Percentiles rank a stretch among this genome's conserved stretches.
These are phyloP conservation scores for Elsinoe batatas DNA, from an alignment of 2,329 filamentous ascomycete species.

Conservation along the genomic window DNA sequence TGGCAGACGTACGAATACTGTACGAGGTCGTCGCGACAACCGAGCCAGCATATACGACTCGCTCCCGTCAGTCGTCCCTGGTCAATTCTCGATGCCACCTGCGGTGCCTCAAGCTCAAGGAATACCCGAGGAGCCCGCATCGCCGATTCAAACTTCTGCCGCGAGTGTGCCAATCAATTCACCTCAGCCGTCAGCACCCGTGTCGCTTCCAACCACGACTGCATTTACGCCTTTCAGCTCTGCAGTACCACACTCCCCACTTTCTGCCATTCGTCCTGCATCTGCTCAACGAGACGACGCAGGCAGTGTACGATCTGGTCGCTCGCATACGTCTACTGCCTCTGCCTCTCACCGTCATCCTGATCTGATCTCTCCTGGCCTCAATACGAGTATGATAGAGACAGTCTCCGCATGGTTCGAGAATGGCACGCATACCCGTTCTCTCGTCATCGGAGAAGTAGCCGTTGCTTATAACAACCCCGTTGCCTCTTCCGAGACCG, in stretches of 20 bases:
- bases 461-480: conserved; percentile 70
- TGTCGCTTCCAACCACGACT: conserved; percentile 8
- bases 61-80: conserved; percentile 33
- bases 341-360: conserved; percentile 63
- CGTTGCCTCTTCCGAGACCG: conserved; percentile 33
- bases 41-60: conserved; percentile 79
- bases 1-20: conserved; percentile 50
- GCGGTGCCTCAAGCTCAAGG: conserved; percentile 14
- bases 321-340: conserved; percentile 61
- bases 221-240: conserved; percentile 19
- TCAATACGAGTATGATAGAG: conserved; percentile 85
- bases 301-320: conserved; percentile 81
- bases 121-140: conserved; percentile 18
- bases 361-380: conserved; percentile 66
- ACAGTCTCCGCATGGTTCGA: conserved; percentile 81
- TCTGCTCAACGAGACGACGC: conserved; percentile 50
- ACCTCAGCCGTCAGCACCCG: conserved; percentile 10
- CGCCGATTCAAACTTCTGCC: conserved; percentile 6
- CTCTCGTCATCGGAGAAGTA: conserved; percentile 76
- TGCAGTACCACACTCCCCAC: conserved; percentile 19
- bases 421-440: conserved; percentile 58
- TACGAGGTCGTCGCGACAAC: conserved; percentile 81
- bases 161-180: conserved; percentile 11
- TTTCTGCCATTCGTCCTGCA: conserved; percentile 23
- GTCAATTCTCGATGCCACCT: conserved; percentile 25